phyloP scores from a whole-genome alignment of 345 rosid species.

The Camelina laxa region DNA sequence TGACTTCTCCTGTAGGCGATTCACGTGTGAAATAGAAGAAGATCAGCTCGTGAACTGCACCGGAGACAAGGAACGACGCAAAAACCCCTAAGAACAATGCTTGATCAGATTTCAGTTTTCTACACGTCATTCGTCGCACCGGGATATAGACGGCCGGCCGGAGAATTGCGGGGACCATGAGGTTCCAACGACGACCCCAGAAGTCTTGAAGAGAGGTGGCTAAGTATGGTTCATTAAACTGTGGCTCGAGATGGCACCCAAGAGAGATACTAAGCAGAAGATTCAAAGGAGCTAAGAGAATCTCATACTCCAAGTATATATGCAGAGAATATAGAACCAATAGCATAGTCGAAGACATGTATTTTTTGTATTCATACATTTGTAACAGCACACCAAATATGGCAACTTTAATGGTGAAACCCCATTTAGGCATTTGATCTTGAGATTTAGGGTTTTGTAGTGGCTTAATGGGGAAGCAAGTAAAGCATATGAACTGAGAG shows the following conservation, averaged over 20 bases:
- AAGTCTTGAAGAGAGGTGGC: slow-evolving; percentile 66
- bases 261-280: slow-evolving; percentile 2
- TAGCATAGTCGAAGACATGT: slow-evolving; percentile 16
- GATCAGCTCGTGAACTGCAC: slow-evolving; percentile 46
- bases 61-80: slow-evolving; percentile 44
- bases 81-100: slow-evolving; percentile 27
- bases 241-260: slow-evolving; percentile 49
- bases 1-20: slow-evolving; percentile 48
- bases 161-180: slow-evolving; percentile 52
- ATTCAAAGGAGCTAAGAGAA: background rate
- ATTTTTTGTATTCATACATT: slow-evolving; percentile 27
- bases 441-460: slow-evolving; percentile 42
- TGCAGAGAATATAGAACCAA: slow-evolving; percentile 28
- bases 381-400: slow-evolving; percentile 33
- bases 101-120: background rate
- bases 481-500: slow-evolving; percentile 44
- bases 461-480: slow-evolving; percentile 52
- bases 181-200: slow-evolving; percentile 67
- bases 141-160: slow-evolving; percentile 53
- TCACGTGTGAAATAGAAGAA: slow-evolving; percentile 35
- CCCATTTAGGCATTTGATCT: slow-evolving; percentile 34
- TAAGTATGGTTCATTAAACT: slow-evolving; percentile 53
- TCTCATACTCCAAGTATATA: slow-evolving; percentile 45
- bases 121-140: background rate
- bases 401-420: slow-evolving; percentile 45